phyloP scores from a whole-genome alignment of 164 flowering plant species.

The Berberis vulgaris region DNA sequence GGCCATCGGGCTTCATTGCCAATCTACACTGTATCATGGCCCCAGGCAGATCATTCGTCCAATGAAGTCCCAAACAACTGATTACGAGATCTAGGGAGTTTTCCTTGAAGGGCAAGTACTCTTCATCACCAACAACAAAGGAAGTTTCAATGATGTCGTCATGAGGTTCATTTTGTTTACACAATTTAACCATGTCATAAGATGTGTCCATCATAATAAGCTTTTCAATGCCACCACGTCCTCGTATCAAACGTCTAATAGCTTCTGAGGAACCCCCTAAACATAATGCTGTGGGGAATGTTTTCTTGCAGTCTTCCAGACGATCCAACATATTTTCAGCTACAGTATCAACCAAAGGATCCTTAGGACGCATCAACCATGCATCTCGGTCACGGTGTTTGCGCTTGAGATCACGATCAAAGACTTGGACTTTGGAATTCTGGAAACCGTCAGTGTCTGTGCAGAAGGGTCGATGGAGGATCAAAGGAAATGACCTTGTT shows the following conservation, averaged over 20 bases:
- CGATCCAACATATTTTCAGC: constrained; percentile 92
- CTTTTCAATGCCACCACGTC: constrained; percentile 63
- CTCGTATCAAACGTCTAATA: constrained; percentile 50
- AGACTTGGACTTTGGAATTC: constrained; percentile 43
- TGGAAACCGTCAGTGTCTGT: constrained; percentile 14
- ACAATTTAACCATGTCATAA: constrained; percentile 64
- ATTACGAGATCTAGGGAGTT: constrained; percentile 81
- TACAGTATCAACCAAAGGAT: constrained; percentile 62
- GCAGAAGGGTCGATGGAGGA: constrained; percentile 2
- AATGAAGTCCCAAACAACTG: constrained; percentile 94
- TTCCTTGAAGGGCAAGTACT: constrained; percentile 81
- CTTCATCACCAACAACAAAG: constrained; percentile 87
- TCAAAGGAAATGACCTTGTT: not conserved
- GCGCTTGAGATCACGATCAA: constrained; percentile 72
- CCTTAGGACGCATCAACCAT: constrained; percentile 61
- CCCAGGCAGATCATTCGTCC: constrained; percentile 99
- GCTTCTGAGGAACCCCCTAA: constrained; percentile 81
- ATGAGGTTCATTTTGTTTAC: constrained; percentile 38
- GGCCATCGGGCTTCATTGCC: constrained; percentile 96
- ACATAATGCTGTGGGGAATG: constrained; percentile 79
- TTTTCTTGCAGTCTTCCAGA: constrained; percentile 77
- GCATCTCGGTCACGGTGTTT: constrained; percentile 96
- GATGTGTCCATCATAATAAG: constrained; percentile 84
- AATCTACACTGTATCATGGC: constrained; percentile 94
- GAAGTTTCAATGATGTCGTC: constrained; percentile 49